Base-by-base conservation (phyloP, 2,329 filamentous ascomycete species). In the Phyllosticta citribraziliensis region DNA sequence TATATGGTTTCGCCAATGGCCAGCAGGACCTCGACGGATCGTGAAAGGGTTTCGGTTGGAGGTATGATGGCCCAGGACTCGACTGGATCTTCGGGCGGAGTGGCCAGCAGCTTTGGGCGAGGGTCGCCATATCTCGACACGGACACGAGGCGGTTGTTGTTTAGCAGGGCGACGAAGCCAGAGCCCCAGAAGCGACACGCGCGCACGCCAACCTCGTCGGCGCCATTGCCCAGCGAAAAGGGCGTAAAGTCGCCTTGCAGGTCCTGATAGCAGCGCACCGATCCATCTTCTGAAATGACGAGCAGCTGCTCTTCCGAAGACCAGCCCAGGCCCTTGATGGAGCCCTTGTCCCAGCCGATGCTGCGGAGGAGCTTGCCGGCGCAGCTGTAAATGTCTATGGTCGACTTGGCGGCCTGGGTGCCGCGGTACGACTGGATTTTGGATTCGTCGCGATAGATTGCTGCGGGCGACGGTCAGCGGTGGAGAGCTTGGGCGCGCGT, bases 211-310 rank as follows among this genome's bases (percentile, higher is more conserved):
- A 88, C 85, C 66, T 96, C 89, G 68, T 97, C 94, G 24, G 92
- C 87, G 24, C 89, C 89, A 73, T 95, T 88, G 59, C 93, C 94
- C 0, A 99, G 80, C 1, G 89, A 92, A 74, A 97, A 99, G 62
- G 96, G 92, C 17, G 88, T 90, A 71, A 99, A 99, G 71, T 97
- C 93, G 64, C 88, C 90, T 72, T 96, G 89, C n/a, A 99, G 78
- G 69, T 94, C 89, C 72, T 91, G 86, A 70, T 92, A 97, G 73
- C 91, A 94, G 63, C 92, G 83, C 52, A 97, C 93, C 1, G 86
- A 93, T 24, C 94, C 94, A 70, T 99, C 93, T 58, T 88, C 84
- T 10, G 91, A 90, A 57, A 97, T 86, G 0, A 97, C 88, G 3
- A 99, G 79, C 55, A 99, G 81, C 71, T 89, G 88, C 79, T 99